Evolutionary conservation across 2,329 filamentous ascomycete species (phyloP), one percentile per base, ranked within the genome.

Genomic region (Ascochyta lentis): DNA sequence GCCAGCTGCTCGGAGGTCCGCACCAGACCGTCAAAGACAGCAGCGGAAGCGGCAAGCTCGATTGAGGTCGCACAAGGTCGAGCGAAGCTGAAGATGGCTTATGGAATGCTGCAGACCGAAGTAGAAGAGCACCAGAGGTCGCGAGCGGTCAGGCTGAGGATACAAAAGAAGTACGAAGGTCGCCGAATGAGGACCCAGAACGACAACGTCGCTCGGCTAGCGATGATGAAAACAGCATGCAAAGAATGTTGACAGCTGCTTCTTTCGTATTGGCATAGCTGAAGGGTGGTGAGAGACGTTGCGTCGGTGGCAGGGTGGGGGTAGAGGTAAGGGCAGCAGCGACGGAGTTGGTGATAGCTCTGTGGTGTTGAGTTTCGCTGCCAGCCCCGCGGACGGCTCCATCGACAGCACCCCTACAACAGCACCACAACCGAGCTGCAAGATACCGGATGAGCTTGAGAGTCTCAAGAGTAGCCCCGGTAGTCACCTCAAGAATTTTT

Each of bases 321-420:
- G 40, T 47, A 22, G 47, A 23, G 42, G 31, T 34, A 42, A 37
- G 15, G 19, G 47, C 37, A 24, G 50, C 31, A 4, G 33, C 15
- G 4, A 34, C 29, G n/a, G 35, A 47, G 15, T 42, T 47, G 37
- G 43, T 34, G 47, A 51, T 43, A 16, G 41, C 37, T 41, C 16
- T 19, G 29, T 51, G 53, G 53, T 51, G 53, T 56, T 51, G 53
- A 48, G 41, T 51, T 39, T 43, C 29, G 47, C 42, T 13, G 44
- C 26, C 19, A 34, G 39, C 26, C 26, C 35, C 23, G 19, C 53
- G n/a, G 24, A 19, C 22, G 4, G 13, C 40, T 24, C 19, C 42
- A 9, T 6, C 31, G 27, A n/a, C 37, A 56, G 16, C 31, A 40
- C 35, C 49, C 47, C 41, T 27, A 13, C 42, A 39, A 10, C 53